phyloP scores from a whole-genome alignment of 371 early-diverging fungal genomes.

The Mucor irregularis region DNA sequence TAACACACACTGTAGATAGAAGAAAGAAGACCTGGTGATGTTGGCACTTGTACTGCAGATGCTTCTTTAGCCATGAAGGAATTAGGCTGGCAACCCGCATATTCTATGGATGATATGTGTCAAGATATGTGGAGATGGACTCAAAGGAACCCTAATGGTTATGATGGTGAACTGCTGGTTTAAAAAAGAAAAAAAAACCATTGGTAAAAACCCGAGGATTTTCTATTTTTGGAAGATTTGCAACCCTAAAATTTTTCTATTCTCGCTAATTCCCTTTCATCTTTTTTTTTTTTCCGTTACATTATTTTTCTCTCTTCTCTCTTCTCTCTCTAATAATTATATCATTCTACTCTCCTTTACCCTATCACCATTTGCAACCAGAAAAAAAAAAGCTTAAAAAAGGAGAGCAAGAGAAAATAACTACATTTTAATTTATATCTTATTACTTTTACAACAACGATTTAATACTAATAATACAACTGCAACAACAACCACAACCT shows the following conservation, averaged over 20 bases:
- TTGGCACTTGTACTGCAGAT: constrained; percentile 80
- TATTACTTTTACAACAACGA: constrained; percentile 4
- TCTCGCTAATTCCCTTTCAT: background rate
- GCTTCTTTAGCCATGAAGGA: constrained; percentile 69
- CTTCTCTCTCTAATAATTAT: background rate
- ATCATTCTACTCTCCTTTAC: too few relatives aligned
- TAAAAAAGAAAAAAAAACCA: too few relatives aligned
- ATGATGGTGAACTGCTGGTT: constrained; percentile 31
- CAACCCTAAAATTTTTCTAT: background rate
- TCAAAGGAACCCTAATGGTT: constrained; percentile 70
- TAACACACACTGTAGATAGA: constrained; percentile 32
- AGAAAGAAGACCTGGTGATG: constrained; percentile 80
- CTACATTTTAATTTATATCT: too few relatives aligned
- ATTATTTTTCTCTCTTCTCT: too few relatives aligned
- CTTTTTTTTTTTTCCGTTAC: background rate
- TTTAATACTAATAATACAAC: too few relatives aligned
- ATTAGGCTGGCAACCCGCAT: constrained; percentile 75
- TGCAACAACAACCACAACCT: too few relatives aligned
- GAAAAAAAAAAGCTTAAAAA: too few relatives aligned
- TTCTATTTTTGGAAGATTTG: constrained; percentile 9
- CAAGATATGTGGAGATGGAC: constrained; percentile 89
- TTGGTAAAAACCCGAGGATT: constrained; percentile 6
- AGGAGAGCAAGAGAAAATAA: too few relatives aligned
- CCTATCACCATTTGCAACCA: too few relatives aligned
- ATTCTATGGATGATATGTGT: constrained; percentile 82